Base-by-base conservation (phyloP, 768 basidiomycete genomes). In the Mycena galericulata region DNA sequence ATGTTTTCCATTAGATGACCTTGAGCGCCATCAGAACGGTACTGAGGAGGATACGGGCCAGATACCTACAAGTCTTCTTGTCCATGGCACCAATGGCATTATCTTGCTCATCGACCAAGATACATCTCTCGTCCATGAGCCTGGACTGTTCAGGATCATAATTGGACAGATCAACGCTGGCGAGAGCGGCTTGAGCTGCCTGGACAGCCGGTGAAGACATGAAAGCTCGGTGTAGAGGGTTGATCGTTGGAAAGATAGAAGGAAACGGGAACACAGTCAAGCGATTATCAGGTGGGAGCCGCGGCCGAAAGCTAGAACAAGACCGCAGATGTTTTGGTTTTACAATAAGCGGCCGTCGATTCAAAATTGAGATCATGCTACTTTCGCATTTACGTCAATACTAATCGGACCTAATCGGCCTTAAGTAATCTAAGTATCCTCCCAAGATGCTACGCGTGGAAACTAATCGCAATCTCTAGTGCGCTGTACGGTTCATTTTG, bases 1-100 rank as follows among this genome's bases (percentile, higher is more conserved):
- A 99, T 97, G 78, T 98, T 98, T 78, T 93, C 92, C 96, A 99
- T 99, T 62, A 99, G 83, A 81, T 99, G 98, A 79, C 97, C 97
- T 97, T 77, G 27, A 61, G 12, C 54, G 45, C 50, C 15, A 20
- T 70, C 12, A 72, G 60, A 36, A 50, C 2, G 55, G 50, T 8
- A 66, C 41, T 27, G n/a, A 47, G 5, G n/a, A 12, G 46, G 68
- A 17, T n/a, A n/a, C n/a, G 56, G 32, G 56, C 64, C 40, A 45
- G 64, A 56, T 50, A 83, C 92, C 72, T 75, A 96, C 97, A 99
- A 24, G 94, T 96, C 83, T 99, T 99, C 86, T 99, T 99, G 80
- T 96, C 94, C 68, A 91, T 86, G 27, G 95, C 92, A 27, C 96
- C 96, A 54, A 96, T 90, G 20, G 91, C 88, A 36, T 86, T 87